Evolutionary conservation across 2,329 filamentous ascomycete genomes (phyloP), one percentile per base, ranked within the genome.

Genomic region (Fragosphaeria purpurea): DNA sequence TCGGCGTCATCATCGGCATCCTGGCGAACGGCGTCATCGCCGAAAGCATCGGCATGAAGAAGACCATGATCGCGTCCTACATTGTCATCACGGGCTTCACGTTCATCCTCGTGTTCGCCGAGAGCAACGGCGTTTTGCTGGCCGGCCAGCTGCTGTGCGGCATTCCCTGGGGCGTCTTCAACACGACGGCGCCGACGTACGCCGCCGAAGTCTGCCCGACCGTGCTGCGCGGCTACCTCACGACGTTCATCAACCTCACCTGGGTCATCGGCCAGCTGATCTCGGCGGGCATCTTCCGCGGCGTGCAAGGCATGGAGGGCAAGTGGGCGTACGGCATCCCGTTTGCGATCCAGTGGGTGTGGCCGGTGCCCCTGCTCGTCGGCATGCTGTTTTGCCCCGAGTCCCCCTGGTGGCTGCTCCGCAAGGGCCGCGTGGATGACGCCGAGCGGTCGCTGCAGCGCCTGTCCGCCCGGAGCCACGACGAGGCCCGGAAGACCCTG

Each of bases 61-160:
- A 59, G 56, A 70, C 68, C 0, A 65, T 70, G 41, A 65, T 64
- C 53, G 55, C 59, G 7, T 71, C 67, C 56, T 62, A 70, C 47
- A 37, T 63, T 31, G 59, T 69, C 45, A 73, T 71, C 4, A 68
- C 71, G 5, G 68, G 63, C 2, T 71, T 78, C 45, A 71, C 79
- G 47, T 80, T 80, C 60, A 71, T 80, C 46, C 75, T 79, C 53
- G 79, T 79, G 64, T 80, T 79, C 57, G 75, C 76, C 33, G 68
- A 70, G 4, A 74, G 71, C 1, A 65, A 77, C 12, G 60, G 69
- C 7, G 71, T 74, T 31, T 65, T 81, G 1, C 70, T 78, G 12
- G 73, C 74, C 5, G 73, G 75, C 38, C 75, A 80, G 64, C 65
- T 82, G 5, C 65, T 82, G 1, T 72, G 73, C 32, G 78, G 79